Conservation (phyloP, 805 yeast genomes). For the Priceomyces fermenticarens region DNA sequence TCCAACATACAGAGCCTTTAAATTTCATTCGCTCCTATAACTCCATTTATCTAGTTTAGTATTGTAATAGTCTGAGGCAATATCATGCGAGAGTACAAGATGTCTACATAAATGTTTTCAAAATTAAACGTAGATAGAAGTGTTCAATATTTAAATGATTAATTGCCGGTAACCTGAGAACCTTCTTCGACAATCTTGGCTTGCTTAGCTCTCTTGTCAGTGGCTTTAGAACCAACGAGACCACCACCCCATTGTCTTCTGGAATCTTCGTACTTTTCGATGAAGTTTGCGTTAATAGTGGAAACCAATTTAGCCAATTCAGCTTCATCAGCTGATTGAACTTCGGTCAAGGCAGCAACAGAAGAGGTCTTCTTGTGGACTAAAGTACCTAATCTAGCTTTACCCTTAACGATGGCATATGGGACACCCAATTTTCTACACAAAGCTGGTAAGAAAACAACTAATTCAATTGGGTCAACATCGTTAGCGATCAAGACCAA, state of each 20-base stretch:
- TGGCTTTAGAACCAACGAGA: slow-evolving; percentile 92
- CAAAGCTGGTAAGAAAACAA: slow-evolving; percentile 95
- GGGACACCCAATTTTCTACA: slow-evolving; percentile 99
- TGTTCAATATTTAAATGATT: too few relatives aligned
- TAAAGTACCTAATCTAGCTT: slow-evolving; percentile 96
- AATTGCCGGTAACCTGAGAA: too few relatives aligned
- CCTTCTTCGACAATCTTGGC: slow-evolving; percentile 50
- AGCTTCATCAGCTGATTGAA: slow-evolving; percentile 90
- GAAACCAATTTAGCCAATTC: slow-evolving; percentile 90
- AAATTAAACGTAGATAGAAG: too few relatives aligned
- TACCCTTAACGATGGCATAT: slow-evolving; percentile 97
- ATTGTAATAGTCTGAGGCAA: too few relatives aligned
- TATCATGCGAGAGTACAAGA: too few relatives aligned
- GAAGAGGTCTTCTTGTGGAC: slow-evolving; percentile 98
- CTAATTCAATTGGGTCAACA: slow-evolving; percentile 98
- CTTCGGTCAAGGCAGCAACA: slow-evolving; percentile 96
- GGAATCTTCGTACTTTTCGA: slow-evolving; percentile 89
- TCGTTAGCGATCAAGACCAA: slow-evolving; percentile 97
- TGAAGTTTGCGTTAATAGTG: slow-evolving; percentile 89
- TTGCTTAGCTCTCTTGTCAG: slow-evolving; percentile 77
- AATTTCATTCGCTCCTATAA: too few relatives aligned
- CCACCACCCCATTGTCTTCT: slow-evolving; percentile 99
- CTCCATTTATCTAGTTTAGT: too few relatives aligned
- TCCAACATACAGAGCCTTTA: too few relatives aligned
- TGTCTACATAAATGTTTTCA: too few relatives aligned